Evolutionary conservation across 345 rosid genomes (phyloP).

Genomic region (Citrus cavaleriei): DNA sequence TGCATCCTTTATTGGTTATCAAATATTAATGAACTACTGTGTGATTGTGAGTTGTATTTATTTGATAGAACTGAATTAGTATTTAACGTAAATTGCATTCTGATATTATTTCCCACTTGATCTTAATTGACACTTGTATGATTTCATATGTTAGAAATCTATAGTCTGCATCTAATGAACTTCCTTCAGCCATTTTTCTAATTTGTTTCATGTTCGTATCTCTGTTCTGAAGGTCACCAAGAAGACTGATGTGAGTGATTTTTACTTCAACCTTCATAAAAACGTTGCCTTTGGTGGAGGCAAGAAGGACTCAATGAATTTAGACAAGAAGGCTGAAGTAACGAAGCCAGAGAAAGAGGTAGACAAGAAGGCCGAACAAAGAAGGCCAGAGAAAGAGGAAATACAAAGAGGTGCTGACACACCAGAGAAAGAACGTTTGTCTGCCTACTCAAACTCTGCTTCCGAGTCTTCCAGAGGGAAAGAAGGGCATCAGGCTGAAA

Average conservation of each 20-base stretch:
- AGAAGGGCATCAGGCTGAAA: conserved; percentile 24
- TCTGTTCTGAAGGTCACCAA: conserved; percentile 61
- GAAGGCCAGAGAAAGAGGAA: conserved; percentile 36
- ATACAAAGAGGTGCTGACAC: conserved; percentile 19
- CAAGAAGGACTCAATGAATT: conserved; percentile 35
- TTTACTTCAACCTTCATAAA: conserved; percentile 76
- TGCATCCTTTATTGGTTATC: not conserved
- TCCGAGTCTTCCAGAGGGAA: conserved; percentile 20
- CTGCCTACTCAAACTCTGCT: conserved; percentile 14
- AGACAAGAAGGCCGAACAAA: conserved; percentile 36
- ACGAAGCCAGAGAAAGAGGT: conserved; percentile 36
- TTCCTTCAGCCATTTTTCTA: not conserved
- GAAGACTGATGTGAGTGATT: conserved; percentile 81
- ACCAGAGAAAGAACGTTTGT: conserved; percentile 16
- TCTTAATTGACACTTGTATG: not conserved
- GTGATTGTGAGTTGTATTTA: not conserved
- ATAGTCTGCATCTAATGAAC: not conserved
- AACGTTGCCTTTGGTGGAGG: conserved; percentile 80
- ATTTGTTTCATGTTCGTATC: conserved; percentile 10
- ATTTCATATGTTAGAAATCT: not conserved
- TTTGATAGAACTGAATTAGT: not conserved
- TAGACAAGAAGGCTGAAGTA: conserved; percentile 37
- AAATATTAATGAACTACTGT: not conserved
- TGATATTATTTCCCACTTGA: not conserved
- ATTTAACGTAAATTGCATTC: not conserved